phyloP scores from a whole-genome alignment of 2,329 filamentous ascomycete genomes.

The Aspergillus felis region DNA sequence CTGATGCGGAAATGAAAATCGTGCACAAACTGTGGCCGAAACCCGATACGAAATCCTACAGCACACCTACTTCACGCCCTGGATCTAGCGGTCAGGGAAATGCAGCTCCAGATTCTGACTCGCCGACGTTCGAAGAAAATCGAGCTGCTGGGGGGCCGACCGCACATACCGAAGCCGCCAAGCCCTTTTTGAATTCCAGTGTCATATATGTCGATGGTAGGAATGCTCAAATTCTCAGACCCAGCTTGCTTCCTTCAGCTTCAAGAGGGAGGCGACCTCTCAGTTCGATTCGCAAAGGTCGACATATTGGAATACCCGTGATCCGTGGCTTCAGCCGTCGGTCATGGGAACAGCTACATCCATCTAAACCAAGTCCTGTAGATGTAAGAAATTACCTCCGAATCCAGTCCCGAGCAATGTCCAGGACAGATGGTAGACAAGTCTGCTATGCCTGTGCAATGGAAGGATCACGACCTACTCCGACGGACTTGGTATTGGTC shows the following conservation, averaged over 20 bases:
- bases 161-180: constrained; percentile 45
- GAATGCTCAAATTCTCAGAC: constrained; percentile 80
- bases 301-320: constrained; percentile 80
- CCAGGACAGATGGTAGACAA: constrained; percentile 22
- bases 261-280: constrained; percentile 81
- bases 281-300: constrained; percentile 76
- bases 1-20: constrained; percentile 86
- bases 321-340: constrained; percentile 80
- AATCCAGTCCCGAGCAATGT: constrained; percentile 31
- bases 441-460: constrained; percentile 56
- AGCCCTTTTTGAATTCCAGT: constrained; percentile 68
- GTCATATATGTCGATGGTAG: constrained; percentile 79
- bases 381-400: constrained; percentile 42
- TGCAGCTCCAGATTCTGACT: constrained; percentile 1
- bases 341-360: constrained; percentile 71
- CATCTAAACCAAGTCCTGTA: constrained; percentile 42
- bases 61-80: constrained; percentile 23
- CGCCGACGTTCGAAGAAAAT: constrained; percentile 32
- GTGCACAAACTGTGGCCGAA: constrained; percentile 77
- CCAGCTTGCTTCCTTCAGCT: constrained; percentile 75
- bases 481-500: constrained; percentile 84
- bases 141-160: constrained; percentile 38
- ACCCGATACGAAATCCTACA: constrained; percentile 38
- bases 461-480: constrained; percentile 62
- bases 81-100: constrained; percentile 18